phyloP scores from a whole-genome alignment of 2,329 filamentous ascomycete species.

The Aureobasidium mangrovei region DNA sequence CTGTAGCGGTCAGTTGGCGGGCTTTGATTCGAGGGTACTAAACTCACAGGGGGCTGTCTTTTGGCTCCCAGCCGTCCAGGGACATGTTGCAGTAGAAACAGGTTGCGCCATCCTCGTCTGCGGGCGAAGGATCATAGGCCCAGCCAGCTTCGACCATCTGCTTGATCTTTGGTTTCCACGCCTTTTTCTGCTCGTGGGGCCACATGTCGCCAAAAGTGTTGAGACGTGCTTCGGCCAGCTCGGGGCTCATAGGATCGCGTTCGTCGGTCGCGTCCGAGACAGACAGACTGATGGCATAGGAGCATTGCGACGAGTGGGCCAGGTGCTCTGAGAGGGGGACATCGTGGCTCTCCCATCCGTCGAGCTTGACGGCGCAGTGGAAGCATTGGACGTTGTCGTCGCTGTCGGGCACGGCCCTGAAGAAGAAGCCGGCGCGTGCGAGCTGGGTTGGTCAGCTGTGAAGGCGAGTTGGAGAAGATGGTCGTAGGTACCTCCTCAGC shows the following conservation, averaged over 20 bases:
- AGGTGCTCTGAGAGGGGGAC: constrained; percentile 78
- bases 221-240: constrained; percentile 67
- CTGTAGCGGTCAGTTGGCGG: constrained; percentile 34
- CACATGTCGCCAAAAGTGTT: constrained; percentile 77
- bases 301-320: constrained; percentile 71
- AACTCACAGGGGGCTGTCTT: constrained; percentile 75
- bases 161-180: constrained; percentile 81
- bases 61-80: constrained; percentile 88
- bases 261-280: constrained; percentile 47
- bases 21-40: too few species aligned
- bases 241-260: constrained; percentile 59
- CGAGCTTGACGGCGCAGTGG: constrained; percentile 71
- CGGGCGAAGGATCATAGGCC: constrained; percentile 79
- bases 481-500: constrained; percentile 50
- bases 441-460: constrained; percentile 46
- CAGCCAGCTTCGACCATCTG: constrained; percentile 91
- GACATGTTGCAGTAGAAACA: constrained; percentile 86
- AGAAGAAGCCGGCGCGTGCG: constrained; percentile 86
- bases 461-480: constrained; percentile 2
- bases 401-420: constrained; percentile 62
- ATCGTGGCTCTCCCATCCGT: constrained; percentile 87
- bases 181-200: constrained; percentile 82
- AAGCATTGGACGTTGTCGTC: constrained; percentile 89
- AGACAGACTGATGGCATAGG: constrained; percentile 68
- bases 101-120: constrained; percentile 80